Percentiles rank a stretch among this genome's conserved stretches.
These are phyloP conservation scores for Russula lepida DNA, from an alignment of 768 basidiomycete genomes.

Conservation along the genomic window DNA sequence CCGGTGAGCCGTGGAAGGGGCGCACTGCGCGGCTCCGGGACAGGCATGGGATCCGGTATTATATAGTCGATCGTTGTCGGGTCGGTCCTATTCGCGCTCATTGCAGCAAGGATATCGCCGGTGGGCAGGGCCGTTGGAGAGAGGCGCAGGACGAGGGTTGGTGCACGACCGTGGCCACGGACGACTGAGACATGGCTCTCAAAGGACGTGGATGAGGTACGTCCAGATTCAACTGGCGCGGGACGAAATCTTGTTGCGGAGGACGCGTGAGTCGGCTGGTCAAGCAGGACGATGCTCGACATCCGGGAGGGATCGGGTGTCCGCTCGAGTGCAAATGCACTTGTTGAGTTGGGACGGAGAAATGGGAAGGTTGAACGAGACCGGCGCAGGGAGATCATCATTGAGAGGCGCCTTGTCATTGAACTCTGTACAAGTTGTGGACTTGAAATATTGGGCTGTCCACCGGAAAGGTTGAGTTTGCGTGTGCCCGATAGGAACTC, in stretches of 20 bases:
- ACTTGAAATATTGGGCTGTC: conserved; percentile 8
- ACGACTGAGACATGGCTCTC: conserved; percentile 6
- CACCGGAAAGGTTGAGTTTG: conserved; percentile 1
- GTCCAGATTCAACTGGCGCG: neutral
- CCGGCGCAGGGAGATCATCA: neutral
- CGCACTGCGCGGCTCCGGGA: neutral
- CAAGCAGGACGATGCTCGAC: neutral
- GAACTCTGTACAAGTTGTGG: conserved; percentile 11
- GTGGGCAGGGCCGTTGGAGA: neutral
- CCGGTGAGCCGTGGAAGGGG: neutral
- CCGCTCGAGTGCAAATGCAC: neutral
- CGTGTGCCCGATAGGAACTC: conserved; percentile 12
- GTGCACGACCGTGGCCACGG: neutral
- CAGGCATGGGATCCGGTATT: neutral
- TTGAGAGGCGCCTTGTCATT: conserved; percentile 13
- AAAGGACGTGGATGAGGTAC: neutral
- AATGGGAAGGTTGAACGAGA: conserved; percentile 1
- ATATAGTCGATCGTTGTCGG: neutral
- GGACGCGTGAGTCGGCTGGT: neutral
- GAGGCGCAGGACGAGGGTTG: conserved; percentile 18
- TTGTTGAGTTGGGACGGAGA: neutral
- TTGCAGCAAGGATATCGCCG: conserved; percentile 1
- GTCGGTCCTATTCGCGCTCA: neutral
- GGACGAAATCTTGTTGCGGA: neutral
- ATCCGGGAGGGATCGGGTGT: neutral